Evolutionary conservation across 1,284 basidiomycete genomes (phyloP), one percentile per base, ranked within the genome.

Genomic region (Ceratorhiza oryzae-sativae): DNA sequence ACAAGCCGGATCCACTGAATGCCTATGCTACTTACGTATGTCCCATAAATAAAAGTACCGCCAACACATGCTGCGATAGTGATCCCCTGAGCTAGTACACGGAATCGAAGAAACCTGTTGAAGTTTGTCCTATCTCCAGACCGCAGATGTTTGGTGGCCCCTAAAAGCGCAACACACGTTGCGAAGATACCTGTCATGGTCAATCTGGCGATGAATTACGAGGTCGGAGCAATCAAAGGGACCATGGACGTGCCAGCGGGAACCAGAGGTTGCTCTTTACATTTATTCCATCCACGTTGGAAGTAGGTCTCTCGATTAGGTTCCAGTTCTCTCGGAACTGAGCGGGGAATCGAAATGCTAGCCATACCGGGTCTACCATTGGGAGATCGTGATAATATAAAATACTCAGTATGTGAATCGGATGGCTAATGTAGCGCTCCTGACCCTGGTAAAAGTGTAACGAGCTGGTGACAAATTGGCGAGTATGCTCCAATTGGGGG

Each of bases 181-280:
- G 80, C 80, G 0, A 79, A 72, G 48, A 77, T 75, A 12, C 79
- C 79, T 80, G 68, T 27, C 15, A 45, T 8, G n/a, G 13, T 5
- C 6, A 39, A 39, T 39, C 15, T 23, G n/a, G 18, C 25, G 23
- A 49, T 49, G n/a, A 23, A 32, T 13, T 18, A 32, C 20, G 20
- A 13, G 2, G 18, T 8, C 15, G 9, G 23, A 9, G 9, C n/a
- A 20, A 23, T 20, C 39, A 15, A 25, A n/a, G 13, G 55, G 15
- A 27, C 25, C 30, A 67, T 15, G 9, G 15, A 76, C 79, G 58
- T 62, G 79, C 81, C 81, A 46, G 80, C 68, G 15, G 81, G 81
- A 0, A 82, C 80, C n/a, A 80, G 63, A 9, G 81, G 81, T 74
- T 82, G 80, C 60, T 78, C 75, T 75, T 82, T 82, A 76, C 81